Evolutionary conservation across 2,329 filamentous ascomycete genomes (phyloP), one percentile per base, ranked within the genome.

Genomic region (Fusarium scirpi): DNA sequence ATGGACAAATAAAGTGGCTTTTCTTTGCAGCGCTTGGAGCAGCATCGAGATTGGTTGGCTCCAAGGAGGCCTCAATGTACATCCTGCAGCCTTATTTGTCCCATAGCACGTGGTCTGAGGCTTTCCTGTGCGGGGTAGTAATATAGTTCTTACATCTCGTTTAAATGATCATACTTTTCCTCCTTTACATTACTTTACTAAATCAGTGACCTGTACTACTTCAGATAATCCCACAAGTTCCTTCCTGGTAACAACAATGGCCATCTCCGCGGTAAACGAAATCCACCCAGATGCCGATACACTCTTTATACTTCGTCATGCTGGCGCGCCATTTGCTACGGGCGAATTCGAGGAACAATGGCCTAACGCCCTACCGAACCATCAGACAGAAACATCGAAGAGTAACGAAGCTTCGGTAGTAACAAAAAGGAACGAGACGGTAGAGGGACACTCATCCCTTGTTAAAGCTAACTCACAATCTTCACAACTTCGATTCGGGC

Each of bases 371-470:
- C 7, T 54, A 30, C 52, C 27, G 4, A 0, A 8, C 3, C 1
- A 12, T 12, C 40, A 54, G 8, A 24, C 27, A 6, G 40, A 30
- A 15, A 1, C 8, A 1, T 30, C 40, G 0, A 45, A 8, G 16
- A 2, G 10, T 4, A 13, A 16, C 6, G 34, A 53, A 5, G 25
- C n/a, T 6, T 5, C 34, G 0, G 29, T 53, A 27, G 2, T 53
- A 9, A 7, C 15, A 2, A 22, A 2, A 12, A 12, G 15, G 12
- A 0, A 32, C 3, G 16, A 54, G 2, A 5, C 16, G 6, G 13
- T 22, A 16, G 1, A 2, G 3, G 20, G 32, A 10, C n/a, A 3
- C 8, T 9, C 12, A 4, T 12, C 25, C 6, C 8, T 16, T 2
- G 7, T 18, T 8, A 3, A 48, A 48, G 18, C 3, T 22, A 18